Percentiles rank a stretch among this genome's conserved stretches.
Evolutionary conservation across 192 early-diverging fungal genomes (phyloP).

Genomic region (Backusella psychrophila): DNA sequence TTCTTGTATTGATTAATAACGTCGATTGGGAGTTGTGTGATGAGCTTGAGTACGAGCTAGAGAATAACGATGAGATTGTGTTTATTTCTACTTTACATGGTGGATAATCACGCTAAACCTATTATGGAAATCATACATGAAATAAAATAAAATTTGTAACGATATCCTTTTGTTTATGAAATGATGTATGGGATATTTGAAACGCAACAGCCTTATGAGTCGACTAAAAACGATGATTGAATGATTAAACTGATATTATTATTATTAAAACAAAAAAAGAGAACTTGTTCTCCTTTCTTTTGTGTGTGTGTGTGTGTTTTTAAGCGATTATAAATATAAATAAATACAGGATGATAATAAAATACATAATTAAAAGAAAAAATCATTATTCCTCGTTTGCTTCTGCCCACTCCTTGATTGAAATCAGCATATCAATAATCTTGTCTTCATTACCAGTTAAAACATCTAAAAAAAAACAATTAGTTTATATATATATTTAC

Average conservation of each 20-base stretch:
- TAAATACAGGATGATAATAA: too few species aligned
- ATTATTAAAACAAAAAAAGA: too few species aligned
- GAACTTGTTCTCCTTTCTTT: too few species aligned
- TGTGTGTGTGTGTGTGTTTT: too few species aligned
- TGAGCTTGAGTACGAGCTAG: constrained; percentile 76
- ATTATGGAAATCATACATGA: not conserved
- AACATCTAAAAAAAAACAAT: not conserved
- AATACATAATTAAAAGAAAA: not conserved
- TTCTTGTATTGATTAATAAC: constrained; percentile 93
- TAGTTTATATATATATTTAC: too few species aligned
- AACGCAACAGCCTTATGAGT: too few species aligned
- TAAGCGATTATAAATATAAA: too few species aligned
- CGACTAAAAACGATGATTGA: too few species aligned
- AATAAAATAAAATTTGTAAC: not conserved
- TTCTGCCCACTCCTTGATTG: not conserved
- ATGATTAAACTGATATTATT: too few species aligned
- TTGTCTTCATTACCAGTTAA: not conserved
- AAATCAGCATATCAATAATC: constrained; percentile 4
- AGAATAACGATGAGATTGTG: constrained; percentile 77
- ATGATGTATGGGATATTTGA: not conserved
- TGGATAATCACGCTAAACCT: constrained; percentile 55
- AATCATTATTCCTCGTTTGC: not conserved
- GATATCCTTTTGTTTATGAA: too few species aligned
- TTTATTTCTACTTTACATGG: constrained; percentile 99
- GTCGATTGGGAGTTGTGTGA: constrained; percentile 96